These are phyloP conservation scores for Holtermannia corniformis DNA, from an alignment of 768 basidiomycete species.

Conservation along the genomic window DNA sequence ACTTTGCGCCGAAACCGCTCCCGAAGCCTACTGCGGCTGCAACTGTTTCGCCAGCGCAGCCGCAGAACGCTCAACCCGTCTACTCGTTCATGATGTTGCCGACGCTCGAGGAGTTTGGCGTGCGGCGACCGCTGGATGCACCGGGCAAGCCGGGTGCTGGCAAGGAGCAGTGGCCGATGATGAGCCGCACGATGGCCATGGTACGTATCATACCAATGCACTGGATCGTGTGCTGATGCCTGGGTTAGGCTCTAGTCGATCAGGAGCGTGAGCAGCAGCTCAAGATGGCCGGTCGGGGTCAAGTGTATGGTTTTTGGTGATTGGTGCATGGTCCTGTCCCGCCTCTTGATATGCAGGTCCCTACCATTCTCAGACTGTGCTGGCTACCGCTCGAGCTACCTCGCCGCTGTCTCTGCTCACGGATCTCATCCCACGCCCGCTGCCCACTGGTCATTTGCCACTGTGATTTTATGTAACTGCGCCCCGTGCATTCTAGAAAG, in stretches of 20 bases:
- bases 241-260: not conserved
- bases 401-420: too few relatives aligned
- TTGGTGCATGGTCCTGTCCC: not conserved
- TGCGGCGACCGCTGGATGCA: constrained; percentile 29
- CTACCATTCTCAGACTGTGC: not conserved
- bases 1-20: not conserved
- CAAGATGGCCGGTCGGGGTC: not conserved
- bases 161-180: constrained; percentile 28
- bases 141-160: constrained; percentile 15
- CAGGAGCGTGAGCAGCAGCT: not conserved
- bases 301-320: not conserved
- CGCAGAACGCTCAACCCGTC: not conserved
- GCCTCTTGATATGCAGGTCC: too few relatives aligned
- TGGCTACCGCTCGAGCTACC: too few relatives aligned
- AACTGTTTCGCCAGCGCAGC: not conserved
- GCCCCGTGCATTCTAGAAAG: not conserved
- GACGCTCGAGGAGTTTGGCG: constrained; percentile 27
- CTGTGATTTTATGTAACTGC: not conserved
- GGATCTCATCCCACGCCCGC: too few relatives aligned
- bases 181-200: constrained; percentile 36
- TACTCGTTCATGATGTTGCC: constrained; percentile 20
- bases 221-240: not conserved
- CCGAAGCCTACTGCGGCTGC: not conserved
- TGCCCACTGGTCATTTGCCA: too few relatives aligned
- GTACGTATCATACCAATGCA: constrained; percentile 11